Conservation (phyloP, 352 stramenopile species). For the Phytophthora litchii region DNA sequence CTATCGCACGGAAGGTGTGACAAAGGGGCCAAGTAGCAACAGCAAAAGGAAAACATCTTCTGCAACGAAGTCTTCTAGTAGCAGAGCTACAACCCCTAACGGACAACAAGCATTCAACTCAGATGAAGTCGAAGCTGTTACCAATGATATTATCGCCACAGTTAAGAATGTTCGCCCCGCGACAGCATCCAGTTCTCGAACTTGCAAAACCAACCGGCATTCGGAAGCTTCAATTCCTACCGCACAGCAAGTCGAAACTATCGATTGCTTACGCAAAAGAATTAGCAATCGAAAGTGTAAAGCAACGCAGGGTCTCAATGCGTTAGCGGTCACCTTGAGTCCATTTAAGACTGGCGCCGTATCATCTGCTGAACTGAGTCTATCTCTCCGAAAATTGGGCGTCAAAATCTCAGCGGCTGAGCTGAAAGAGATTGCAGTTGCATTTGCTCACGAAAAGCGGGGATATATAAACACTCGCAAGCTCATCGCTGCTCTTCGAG, state of each 20-base stretch:
- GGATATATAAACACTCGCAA: slow-evolving; percentile 60
- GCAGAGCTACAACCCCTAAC: not conserved
- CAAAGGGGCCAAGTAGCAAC: not conserved
- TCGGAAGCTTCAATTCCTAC: slow-evolving; percentile 1
- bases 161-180: slow-evolving; percentile 7
- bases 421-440: slow-evolving; percentile 40
- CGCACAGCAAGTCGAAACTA: slow-evolving; percentile 9
- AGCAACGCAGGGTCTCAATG: slow-evolving; percentile 52
- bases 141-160: slow-evolving; percentile 11
- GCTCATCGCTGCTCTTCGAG: slow-evolving; percentile 58
- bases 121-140: slow-evolving; percentile 12
- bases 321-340: slow-evolving; percentile 36
- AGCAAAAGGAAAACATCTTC: not conserved
- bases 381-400: slow-evolving; percentile 59
- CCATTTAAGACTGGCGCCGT: slow-evolving; percentile 48
- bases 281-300: slow-evolving; percentile 42
- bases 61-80: not conserved
- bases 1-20: not conserved
- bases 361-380: slow-evolving; percentile 61
- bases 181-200: slow-evolving; percentile 4
- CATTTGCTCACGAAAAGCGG: slow-evolving; percentile 55
- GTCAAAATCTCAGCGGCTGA: slow-evolving; percentile 50
- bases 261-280: slow-evolving; percentile 36
- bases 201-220: slow-evolving; percentile 4
- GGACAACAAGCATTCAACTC: not conserved